Percentiles rank a stretch among this genome's conserved stretches.
Conservation (phyloP, 371 early-diverging fungal species). For the Mucor circinelloides region DNA sequence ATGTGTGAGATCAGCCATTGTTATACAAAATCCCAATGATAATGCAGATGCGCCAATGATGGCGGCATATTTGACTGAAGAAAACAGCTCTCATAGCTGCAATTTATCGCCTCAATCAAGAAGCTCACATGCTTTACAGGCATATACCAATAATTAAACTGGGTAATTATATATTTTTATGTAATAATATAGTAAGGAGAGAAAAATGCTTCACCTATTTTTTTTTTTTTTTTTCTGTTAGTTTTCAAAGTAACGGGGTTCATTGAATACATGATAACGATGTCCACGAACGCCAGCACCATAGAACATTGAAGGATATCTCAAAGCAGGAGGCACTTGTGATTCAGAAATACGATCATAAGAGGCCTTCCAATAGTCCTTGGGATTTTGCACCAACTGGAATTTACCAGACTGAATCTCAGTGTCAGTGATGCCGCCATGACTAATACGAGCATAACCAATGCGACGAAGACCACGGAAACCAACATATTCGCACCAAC, state of each 20-base stretch:
- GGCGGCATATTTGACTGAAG: too few relatives aligned
- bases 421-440: conserved; percentile 83
- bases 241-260: conserved; percentile 68
- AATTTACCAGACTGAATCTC: conserved; percentile 88
- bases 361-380: conserved; percentile 56
- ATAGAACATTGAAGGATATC: conserved; percentile 73
- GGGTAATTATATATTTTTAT: neutral
- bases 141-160: neutral
- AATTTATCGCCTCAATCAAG: neutral
- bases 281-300: conserved; percentile 75
- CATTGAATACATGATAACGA: conserved; percentile 78
- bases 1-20: too few relatives aligned
- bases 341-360: conserved; percentile 60
- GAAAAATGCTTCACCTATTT: neutral
- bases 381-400: conserved; percentile 61
- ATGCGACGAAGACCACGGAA: conserved; percentile 77
- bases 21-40: too few relatives aligned
- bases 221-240: conserved; percentile 6
- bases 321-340: conserved; percentile 54
- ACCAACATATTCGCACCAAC: conserved; percentile 87
- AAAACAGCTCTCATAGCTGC: neutral
- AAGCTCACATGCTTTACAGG: neutral
- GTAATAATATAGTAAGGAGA: neutral
- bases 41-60: too few relatives aligned
- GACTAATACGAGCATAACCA: conserved; percentile 79